Conservation (phyloP, 495 filamentous ascomycete species). For the Daldinia decipiens region DNA sequence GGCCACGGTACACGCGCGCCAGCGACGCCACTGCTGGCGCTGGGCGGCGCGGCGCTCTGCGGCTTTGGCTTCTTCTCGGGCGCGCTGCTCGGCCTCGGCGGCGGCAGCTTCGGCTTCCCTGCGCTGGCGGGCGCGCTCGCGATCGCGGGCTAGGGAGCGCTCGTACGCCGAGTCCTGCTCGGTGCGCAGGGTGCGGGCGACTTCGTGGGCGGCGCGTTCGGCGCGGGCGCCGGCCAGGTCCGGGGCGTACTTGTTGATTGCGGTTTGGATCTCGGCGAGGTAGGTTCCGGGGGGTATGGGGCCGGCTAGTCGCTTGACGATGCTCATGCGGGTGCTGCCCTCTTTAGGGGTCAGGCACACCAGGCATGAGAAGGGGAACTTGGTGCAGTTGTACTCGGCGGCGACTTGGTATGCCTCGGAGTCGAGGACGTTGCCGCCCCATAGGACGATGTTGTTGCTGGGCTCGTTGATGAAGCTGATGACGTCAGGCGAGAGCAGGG, state of each 20-base stretch:
- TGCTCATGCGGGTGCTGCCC: conserved; percentile 85
- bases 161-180: conserved; percentile 95
- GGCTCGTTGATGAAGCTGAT: conserved; percentile 75
- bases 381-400: conserved; percentile 81
- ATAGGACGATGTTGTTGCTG: conserved; percentile 80
- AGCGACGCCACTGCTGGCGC: conserved; percentile 77
- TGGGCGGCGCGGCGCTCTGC: conserved; percentile 67
- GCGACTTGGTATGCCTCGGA: conserved; percentile 93
- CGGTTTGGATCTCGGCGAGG: conserved; percentile 73
- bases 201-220: conserved; percentile 77
- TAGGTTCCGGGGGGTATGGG: conserved; percentile 72
- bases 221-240: conserved; percentile 74
- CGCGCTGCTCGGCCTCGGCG: conserved; percentile 64
- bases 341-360: conserved; percentile 84
- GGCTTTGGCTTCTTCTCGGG: conserved; percentile 69
- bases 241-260: conserved; percentile 74
- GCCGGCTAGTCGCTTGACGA: conserved; percentile 78
- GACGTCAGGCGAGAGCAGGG: conserved; percentile 79
- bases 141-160: conserved; percentile 84
- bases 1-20: conserved; percentile 74
- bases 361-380: conserved; percentile 88
- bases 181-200: conserved; percentile 77
- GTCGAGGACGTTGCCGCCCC: conserved; percentile 92
- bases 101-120: conserved; percentile 78
- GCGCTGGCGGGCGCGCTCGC: conserved; percentile 78